A percentile compares a stretch with the other conserved stretches of the same genome.
Conservation (phyloP, 192 early-diverging fungal genomes). For the Pilaira anomala region DNA sequence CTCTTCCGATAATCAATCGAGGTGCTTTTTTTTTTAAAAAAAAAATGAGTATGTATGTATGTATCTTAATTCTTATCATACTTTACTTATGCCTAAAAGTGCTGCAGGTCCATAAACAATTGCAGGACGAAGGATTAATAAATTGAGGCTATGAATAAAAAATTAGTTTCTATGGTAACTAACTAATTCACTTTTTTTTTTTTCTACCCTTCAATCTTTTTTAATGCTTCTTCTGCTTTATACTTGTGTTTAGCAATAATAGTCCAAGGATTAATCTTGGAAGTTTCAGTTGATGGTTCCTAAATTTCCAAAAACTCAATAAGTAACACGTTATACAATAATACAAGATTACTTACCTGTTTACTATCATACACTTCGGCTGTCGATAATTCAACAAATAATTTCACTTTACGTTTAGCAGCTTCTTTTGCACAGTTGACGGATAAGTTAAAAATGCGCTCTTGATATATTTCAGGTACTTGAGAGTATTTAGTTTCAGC, state of each 20-base stretch:
- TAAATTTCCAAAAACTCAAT: conserved; percentile 1
- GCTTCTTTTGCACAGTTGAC: conserved; percentile 82
- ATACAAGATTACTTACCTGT: conserved; percentile 48
- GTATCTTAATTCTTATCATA: background rate
- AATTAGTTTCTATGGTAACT: background rate
- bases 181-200: no score
- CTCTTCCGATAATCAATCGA: conserved; percentile 87
- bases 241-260: conserved; percentile 67
- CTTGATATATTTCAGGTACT: conserved; percentile 76
- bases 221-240: conserved; percentile 75
- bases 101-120: conserved; percentile 87
- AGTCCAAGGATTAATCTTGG: conserved; percentile 86
- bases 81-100: conserved; percentile 71
- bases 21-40: conserved; percentile 56
- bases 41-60: no score
- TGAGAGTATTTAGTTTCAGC: conserved; percentile 93
- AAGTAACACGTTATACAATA: background rate
- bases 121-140: conserved; percentile 84
- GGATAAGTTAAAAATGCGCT: conserved; percentile 70
- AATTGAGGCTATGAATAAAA: conserved; percentile 56
- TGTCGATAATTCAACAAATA: conserved; percentile 84
- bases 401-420: conserved; percentile 64
- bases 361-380: conserved; percentile 86
- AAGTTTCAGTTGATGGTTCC: conserved; percentile 36
- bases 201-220: conserved; percentile 69